phyloP scores from a whole-genome alignment of 176 grass and related monocot genomes.

The Oryza coarctata region DNA sequence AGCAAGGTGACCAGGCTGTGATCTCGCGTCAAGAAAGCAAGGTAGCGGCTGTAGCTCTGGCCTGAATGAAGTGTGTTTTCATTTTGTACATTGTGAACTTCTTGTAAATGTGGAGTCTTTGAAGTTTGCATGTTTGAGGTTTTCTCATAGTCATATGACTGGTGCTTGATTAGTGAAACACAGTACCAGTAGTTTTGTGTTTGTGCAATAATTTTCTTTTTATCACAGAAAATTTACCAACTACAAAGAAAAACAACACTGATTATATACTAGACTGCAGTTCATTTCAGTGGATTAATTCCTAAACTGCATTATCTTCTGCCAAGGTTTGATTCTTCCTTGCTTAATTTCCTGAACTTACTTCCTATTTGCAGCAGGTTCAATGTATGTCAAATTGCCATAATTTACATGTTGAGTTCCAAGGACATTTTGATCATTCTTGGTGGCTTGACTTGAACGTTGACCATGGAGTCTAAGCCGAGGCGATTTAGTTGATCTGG shows the following conservation, averaged over 20 bases:
- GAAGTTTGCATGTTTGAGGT: conserved; percentile 9
- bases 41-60: conserved; percentile 16
- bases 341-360: neutral
- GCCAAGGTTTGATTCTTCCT: neutral
- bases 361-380: neutral
- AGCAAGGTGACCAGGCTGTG: conserved; percentile 80
- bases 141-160: neutral
- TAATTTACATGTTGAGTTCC: neutral
- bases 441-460: conserved; percentile 25
- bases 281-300: neutral
- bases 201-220: conserved; percentile 14
- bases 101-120: neutral
- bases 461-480: neutral
- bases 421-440: neutral
- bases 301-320: neutral
- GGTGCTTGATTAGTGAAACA: neutral
- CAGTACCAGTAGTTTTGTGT: neutral
- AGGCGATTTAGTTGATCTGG: neutral
- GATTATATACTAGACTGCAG: neutral
- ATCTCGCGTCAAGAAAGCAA: conserved; percentile 70
- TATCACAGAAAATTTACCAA: neutral
- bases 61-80: neutral
- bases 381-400: neutral
- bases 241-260: neutral
- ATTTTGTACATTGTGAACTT: neutral